These are phyloP conservation scores for Verticillium longisporum DNA, from an alignment of 2,329 filamentous ascomycete species.

Conservation along the genomic window DNA sequence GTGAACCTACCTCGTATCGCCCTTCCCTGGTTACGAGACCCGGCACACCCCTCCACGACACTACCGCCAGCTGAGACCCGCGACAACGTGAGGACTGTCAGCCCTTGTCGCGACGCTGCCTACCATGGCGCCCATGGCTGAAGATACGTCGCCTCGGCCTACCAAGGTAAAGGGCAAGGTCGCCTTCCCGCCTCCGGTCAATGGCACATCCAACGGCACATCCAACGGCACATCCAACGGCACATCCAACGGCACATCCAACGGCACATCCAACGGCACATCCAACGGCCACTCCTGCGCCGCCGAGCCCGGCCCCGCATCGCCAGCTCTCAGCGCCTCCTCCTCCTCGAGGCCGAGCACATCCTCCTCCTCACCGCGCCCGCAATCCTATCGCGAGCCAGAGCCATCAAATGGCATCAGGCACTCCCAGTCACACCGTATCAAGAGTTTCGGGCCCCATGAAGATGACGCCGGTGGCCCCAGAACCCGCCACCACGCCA, in stretches of 20 bases:
- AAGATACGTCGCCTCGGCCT: neutral
- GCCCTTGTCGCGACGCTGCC: neutral
- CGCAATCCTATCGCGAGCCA: slow-evolving; percentile 10
- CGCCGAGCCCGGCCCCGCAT: neutral
- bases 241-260: neutral
- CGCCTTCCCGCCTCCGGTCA: neutral
- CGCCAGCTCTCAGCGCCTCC: neutral
- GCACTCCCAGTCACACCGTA: slow-evolving; percentile 16
- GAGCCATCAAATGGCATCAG: slow-evolving; percentile 10
- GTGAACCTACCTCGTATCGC: neutral
- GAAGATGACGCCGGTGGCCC: slow-evolving; percentile 25
- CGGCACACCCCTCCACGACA: neutral
- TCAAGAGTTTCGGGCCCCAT: slow-evolving; percentile 19
- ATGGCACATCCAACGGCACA: slow-evolving; percentile 3
- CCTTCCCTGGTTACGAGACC: neutral
- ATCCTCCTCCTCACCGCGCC: slow-evolving; percentile 4
- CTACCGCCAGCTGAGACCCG: too few relatives aligned
- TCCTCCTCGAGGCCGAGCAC: slow-evolving; percentile 7
- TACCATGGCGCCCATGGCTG: neutral
- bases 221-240: slow-evolving; percentile 1
- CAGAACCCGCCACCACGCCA: slow-evolving; percentile 20
- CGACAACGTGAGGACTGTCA: neutral
- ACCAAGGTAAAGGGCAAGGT: neutral
- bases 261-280: slow-evolving; percentile 2
- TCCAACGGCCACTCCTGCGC: neutral